phyloP scores from a whole-genome alignment of 116 monocot species.

The Trichopus zeylanicus region DNA sequence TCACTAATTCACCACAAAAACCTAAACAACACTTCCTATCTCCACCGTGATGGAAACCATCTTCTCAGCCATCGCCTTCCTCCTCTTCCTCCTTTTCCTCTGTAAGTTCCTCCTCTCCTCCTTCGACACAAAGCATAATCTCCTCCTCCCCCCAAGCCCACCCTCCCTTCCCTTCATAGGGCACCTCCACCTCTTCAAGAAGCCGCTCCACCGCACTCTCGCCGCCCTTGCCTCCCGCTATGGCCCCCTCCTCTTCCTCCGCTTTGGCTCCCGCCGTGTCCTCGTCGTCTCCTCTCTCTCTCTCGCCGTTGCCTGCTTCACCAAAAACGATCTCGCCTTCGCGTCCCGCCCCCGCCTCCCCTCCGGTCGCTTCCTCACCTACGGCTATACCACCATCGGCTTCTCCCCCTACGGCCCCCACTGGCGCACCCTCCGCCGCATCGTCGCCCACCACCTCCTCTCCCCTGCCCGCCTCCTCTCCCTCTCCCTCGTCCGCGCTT shows the following conservation, averaged over 20 bases:
- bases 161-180: not conserved
- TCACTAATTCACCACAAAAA: too few relatives aligned
- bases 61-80: not conserved
- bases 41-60: not conserved
- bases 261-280: not conserved
- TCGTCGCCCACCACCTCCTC: not conserved
- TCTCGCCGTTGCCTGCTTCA: not conserved
- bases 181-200: conserved; percentile 1
- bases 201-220: conserved; percentile 1
- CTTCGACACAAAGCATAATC: not conserved
- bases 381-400: not conserved
- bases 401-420: not conserved
- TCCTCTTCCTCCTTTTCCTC: not conserved
- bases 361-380: not conserved
- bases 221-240: not conserved
- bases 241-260: not conserved
- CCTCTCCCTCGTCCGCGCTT: not conserved
- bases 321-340: not conserved
- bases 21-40: too few relatives aligned
- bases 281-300: not conserved
- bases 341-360: not conserved
- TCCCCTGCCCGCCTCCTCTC: not conserved
- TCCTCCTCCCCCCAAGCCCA: not conserved
- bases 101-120: not conserved
- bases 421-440: conserved; percentile 2